Evolutionary conservation across 2,329 filamentous ascomycete genomes (phyloP), one percentile per base, ranked within the genome.

Genomic region (Fusarium clavum): DNA sequence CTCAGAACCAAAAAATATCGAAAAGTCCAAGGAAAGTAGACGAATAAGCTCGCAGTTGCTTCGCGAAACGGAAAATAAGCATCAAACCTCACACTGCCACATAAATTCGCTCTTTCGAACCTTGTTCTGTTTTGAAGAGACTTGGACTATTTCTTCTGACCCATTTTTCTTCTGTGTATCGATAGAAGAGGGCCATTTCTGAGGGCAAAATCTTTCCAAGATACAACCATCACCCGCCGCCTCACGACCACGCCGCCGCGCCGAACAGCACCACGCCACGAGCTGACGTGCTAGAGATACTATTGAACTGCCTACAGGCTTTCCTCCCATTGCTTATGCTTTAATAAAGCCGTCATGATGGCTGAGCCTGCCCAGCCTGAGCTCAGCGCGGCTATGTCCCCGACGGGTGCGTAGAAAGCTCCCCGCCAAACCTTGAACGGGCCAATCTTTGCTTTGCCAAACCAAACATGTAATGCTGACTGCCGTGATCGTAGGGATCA

Each of bases 321-420:
- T 43, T 16, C 3, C 30, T 66, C 40, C 32, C 38, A 65, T 48
- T 68, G 71, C 71, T 71, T 68, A 72, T 73, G 73, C 58, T 64
- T 63, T 69, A 69, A 72, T 69, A 71, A 74, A 72, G 76, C 73
- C 76, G 75, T 74, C 78, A 81, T 71, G 70, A 82, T 82, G 80
- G 80, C 79, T 77, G 80, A 82, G 77, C 75, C 79, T 73, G 79
- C 78, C 72, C 80, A 79, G 73, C 75, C 78, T 70, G 74, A 78
- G 64, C 74, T 76, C 70, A 76, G 72, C 73, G 77, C 73, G 69
- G 59, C 44, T 45, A 74, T 77, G 72, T 78, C 78, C 55, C 74
- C 79, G 41, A 69, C 76, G 77, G 79, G 81, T 82, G 78, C 69
- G 79, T 74, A 64, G 45, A 49, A 60, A 64, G 48, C 60, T 53